Conservation (phyloP, 176 grass and related monocot genomes). For the Tillandsia fasciculata region DNA sequence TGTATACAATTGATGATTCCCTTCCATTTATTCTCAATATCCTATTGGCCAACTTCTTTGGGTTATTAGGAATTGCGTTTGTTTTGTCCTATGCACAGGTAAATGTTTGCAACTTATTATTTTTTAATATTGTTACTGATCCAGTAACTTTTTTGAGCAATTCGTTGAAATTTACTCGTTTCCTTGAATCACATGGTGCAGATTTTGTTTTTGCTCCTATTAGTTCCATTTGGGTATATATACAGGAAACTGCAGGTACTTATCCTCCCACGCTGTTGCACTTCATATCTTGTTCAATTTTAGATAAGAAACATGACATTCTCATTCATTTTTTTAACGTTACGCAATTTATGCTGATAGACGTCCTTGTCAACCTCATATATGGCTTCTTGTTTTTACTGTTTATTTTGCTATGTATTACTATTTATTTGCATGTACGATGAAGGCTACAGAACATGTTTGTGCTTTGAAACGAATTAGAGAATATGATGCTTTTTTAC, state of each 20-base stretch:
- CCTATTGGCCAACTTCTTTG: constrained; percentile 83
- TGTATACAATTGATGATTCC: constrained; percentile 88
- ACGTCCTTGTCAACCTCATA: no score
- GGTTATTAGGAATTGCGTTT: constrained; percentile 61
- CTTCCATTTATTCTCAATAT: constrained; percentile 99
- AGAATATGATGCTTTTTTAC: constrained; percentile 24
- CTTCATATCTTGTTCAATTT: constrained; percentile 9
- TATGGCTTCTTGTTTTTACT: no score
- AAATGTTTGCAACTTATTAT: constrained; percentile 17
- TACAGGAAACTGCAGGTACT: constrained; percentile 82
- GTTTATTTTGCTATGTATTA: no score
- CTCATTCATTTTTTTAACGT: background rate
- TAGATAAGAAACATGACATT: background rate
- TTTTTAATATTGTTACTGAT: background rate
- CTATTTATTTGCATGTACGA: no score
- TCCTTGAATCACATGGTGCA: constrained; percentile 29
- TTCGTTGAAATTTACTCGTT: constrained; percentile 11
- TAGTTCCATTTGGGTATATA: constrained; percentile 76
- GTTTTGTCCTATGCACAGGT: constrained; percentile 94
- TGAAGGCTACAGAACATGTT: background rate
- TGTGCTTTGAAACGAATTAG: background rate
- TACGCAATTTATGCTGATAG: no score
- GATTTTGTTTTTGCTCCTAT: constrained; percentile 63
- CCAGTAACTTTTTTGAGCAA: constrained; percentile 8
- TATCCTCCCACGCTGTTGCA: background rate